Conservation (phyloP, 768 basidiomycete species). For the Collybia sp. region DNA sequence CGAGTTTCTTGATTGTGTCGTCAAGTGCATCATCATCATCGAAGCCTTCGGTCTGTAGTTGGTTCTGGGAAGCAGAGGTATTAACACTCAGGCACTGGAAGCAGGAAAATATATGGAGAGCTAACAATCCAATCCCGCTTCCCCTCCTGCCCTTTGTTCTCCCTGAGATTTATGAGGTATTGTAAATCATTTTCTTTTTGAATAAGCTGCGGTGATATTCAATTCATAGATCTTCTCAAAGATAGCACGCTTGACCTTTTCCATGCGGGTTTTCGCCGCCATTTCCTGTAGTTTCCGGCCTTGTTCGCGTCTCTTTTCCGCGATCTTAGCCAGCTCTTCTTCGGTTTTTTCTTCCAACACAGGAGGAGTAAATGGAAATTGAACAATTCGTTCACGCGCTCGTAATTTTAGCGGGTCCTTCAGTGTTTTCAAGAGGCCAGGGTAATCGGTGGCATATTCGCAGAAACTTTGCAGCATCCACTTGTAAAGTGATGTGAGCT, state of each 20-base stretch:
- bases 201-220: conserved; percentile 39
- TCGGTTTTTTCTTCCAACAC: conserved; percentile 82
- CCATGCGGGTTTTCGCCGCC: conserved; percentile 76
- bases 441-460: conserved; percentile 78
- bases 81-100: conserved; percentile 1
- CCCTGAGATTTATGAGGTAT: conserved; percentile 59
- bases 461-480: conserved; percentile 91
- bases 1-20: conserved; percentile 82
- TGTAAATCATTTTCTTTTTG: conserved; percentile 77
- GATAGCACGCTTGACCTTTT: conserved; percentile 55
- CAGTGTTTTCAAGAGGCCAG: conserved; percentile 58
- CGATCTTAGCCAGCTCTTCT: conserved; percentile 75
- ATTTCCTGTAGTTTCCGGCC: conserved; percentile 88
- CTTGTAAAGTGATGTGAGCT: conserved; percentile 30
- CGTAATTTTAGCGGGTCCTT: conserved; percentile 63
- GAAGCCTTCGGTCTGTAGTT: conserved; percentile 64
- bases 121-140: conserved; percentile 77
- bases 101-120: conserved; percentile 2
- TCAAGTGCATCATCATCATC: conserved; percentile 77
- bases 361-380: conserved; percentile 77
- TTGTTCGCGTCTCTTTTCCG: conserved; percentile 82
- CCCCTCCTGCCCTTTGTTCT: conserved; percentile 50
- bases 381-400: conserved; percentile 65
- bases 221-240: not conserved
- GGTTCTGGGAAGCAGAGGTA: conserved; percentile 31